A percentile compares a stretch with the other conserved stretches of the same genome.
phyloP scores from a whole-genome alignment of 1,284 basidiomycete genomes.

The Gyrodon tennesseensis region DNA sequence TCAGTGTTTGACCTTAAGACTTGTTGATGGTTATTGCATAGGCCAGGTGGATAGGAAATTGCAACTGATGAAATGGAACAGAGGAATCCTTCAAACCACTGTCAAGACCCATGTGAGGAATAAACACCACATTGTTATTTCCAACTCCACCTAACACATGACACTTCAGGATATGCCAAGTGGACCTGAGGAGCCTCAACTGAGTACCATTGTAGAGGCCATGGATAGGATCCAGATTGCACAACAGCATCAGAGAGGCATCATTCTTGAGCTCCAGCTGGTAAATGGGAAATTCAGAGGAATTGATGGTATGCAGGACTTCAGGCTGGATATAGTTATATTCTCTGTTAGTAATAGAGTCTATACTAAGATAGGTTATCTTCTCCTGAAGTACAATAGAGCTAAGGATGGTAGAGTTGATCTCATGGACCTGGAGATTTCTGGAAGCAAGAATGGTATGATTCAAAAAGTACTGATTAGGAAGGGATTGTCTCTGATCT shows the following conservation, averaged over 20 bases:
- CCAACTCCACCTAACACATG: neutral
- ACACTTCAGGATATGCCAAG: conserved; percentile 33
- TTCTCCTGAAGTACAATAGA: conserved; percentile 5
- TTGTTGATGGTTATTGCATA: conserved; percentile 49
- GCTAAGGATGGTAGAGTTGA: conserved; percentile 22
- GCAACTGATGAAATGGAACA: conserved; percentile 13
- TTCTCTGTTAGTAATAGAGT: conserved; percentile 10
- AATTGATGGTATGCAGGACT: conserved; percentile 32
- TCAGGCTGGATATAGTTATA: conserved; percentile 32
- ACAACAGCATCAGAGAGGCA: conserved; percentile 44
- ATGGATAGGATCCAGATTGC: conserved; percentile 41
- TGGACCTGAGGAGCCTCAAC: conserved; percentile 28
- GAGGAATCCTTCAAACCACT: neutral
- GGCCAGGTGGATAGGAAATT: conserved; percentile 43
- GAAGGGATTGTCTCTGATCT: neutral
- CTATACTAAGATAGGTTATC: conserved; percentile 5
- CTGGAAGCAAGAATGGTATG: conserved; percentile 18
- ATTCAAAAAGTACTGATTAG: conserved; percentile 25
- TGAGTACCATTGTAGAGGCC: conserved; percentile 47
- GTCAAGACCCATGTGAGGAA: conserved; percentile 20
- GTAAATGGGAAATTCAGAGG: conserved; percentile 35
- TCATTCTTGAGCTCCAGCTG: conserved; percentile 43
- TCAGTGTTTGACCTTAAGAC: conserved; percentile 44
- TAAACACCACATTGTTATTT: neutral
- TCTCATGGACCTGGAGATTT: conserved; percentile 21